phyloP scores from a whole-genome alignment of 345 rosid genomes.

The Citrus sp. region DNA sequence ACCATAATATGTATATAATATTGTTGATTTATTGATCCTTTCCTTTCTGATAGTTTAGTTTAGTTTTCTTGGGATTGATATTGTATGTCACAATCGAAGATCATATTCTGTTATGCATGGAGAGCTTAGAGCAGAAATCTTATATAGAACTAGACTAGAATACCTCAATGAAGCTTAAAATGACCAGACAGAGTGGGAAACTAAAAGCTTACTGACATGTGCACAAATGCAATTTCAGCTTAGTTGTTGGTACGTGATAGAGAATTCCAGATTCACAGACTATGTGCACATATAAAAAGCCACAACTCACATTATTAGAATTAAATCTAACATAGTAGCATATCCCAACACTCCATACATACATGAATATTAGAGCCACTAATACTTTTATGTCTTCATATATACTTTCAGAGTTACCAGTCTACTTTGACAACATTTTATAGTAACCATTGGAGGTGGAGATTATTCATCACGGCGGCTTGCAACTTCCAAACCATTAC shows the following conservation, averaged over 20 bases:
- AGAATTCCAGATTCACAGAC: neutral
- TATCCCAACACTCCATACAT: neutral
- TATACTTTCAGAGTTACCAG: neutral
- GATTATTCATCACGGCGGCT: constrained; percentile 24
- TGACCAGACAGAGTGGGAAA: neutral
- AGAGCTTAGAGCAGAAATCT: no score
- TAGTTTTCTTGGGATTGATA: no score
- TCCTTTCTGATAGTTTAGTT: no score
- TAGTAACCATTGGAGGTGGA: neutral
- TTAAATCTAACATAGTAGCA: neutral
- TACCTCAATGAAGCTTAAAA: no score
- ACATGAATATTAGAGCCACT: neutral
- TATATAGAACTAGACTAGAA: no score
- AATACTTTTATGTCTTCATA: neutral
- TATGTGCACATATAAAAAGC: neutral
- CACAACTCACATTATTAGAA: neutral
- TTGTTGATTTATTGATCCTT: no score
- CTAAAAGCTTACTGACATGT: no score
- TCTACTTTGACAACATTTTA: neutral
- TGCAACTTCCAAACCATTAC: constrained; percentile 91
- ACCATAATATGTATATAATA: no score
- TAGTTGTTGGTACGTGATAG: neutral
- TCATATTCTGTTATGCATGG: no score
- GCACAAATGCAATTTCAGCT: no score
- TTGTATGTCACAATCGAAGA: no score